Evolutionary conservation across 495 filamentous ascomycete species (phyloP).

Genomic region (Neurospora sp.): DNA sequence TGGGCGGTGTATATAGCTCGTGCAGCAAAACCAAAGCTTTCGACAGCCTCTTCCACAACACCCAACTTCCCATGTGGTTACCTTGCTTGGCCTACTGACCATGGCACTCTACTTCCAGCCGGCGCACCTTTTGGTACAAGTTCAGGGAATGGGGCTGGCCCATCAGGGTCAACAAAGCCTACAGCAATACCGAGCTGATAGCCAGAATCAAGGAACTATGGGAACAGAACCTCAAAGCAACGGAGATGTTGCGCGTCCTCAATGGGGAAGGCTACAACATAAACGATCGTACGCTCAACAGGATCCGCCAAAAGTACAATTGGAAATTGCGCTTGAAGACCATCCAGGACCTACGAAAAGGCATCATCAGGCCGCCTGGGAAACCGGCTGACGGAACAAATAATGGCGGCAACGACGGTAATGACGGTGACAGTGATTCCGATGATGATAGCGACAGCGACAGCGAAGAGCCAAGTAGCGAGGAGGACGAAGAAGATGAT

Average conservation of each 20-base stretch:
- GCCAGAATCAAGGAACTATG: constrained; percentile 64
- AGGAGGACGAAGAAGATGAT: constrained; percentile 14
- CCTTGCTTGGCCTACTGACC: constrained; percentile 6
- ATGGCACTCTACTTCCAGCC: constrained; percentile 34
- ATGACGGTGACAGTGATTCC: neutral
- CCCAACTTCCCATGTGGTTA: neutral
- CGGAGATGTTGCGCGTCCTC: constrained; percentile 62
- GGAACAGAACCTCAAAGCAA: constrained; percentile 58
- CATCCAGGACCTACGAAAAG: constrained; percentile 50
- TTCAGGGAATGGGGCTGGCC: constrained; percentile 75
- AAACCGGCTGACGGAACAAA: constrained; percentile 15
- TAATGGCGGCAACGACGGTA: constrained; percentile 11
- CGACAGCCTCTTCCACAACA: neutral
- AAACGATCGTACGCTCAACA: constrained; percentile 51
- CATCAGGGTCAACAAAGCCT: constrained; percentile 56
- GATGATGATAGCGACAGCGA: neutral
- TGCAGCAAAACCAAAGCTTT: neutral
- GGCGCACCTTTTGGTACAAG: constrained; percentile 61
- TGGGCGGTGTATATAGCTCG: neutral
- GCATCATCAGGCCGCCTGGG: constrained; percentile 42
- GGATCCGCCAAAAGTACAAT: neutral
- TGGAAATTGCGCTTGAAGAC: constrained; percentile 45
- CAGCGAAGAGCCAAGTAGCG: constrained; percentile 9
- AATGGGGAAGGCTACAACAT: constrained; percentile 62
- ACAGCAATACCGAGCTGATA: constrained; percentile 55